Conservation (phyloP, 129 eudicot genomes). For the Silybum marianum region DNA sequence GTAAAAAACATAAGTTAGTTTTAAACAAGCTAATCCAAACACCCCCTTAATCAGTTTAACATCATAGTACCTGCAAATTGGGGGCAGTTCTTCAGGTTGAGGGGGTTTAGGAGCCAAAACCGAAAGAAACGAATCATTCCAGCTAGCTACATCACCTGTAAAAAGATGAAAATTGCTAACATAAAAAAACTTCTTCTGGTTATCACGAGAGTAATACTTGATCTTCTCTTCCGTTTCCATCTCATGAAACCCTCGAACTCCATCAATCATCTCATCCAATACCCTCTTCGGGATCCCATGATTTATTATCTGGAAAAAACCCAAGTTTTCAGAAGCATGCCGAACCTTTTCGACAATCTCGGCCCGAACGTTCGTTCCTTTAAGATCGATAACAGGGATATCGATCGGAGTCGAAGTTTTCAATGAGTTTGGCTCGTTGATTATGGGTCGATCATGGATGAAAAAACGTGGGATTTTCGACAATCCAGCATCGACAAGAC, state of each 20-base stretch:
- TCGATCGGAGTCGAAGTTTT: not conserved
- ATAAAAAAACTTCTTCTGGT: slow-evolving; percentile 12
- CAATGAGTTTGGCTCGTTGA: slow-evolving; percentile 16
- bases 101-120: slow-evolving; percentile 29
- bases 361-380: not conserved
- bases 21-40: too few relatives aligned
- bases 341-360: slow-evolving; percentile 19
- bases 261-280: slow-evolving; percentile 31
- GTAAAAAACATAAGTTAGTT: too few relatives aligned
- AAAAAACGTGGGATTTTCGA: slow-evolving; percentile 36
- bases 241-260: slow-evolving; percentile 37
- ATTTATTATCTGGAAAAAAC: slow-evolving; percentile 52
- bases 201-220: slow-evolving; percentile 39
- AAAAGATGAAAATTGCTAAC: slow-evolving; percentile 22
- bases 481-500: slow-evolving; percentile 29
- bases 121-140: slow-evolving; percentile 31
- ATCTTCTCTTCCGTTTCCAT: slow-evolving; percentile 36
- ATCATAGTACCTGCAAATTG: slow-evolving; percentile 28
- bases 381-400: slow-evolving; percentile 41
- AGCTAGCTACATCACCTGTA: slow-evolving; percentile 13
- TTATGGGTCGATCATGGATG: slow-evolving; percentile 6
- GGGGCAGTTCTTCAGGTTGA: slow-evolving; percentile 24
- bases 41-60: not conserved
- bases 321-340: slow-evolving; percentile 41
- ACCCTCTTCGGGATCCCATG: slow-evolving; percentile 47